A percentile compares a stretch with the other conserved stretches of the same genome.
Conservation (phyloP, 2,329 filamentous ascomycete species). For the Cladophialophora bantiana region DNA sequence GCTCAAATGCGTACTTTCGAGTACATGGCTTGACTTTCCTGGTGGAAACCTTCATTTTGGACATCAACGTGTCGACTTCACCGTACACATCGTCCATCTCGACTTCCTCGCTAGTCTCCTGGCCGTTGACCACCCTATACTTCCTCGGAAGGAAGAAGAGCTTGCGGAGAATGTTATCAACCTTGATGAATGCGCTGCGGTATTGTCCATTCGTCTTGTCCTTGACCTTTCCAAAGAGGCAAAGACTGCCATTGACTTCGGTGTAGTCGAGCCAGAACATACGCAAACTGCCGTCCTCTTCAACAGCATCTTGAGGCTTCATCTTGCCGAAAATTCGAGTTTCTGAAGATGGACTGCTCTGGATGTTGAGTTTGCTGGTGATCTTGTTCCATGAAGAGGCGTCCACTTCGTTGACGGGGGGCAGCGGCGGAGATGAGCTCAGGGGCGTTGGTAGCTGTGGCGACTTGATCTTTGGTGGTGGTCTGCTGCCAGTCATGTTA, state of each 20-base stretch:
- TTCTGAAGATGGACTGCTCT: slow-evolving; percentile 75
- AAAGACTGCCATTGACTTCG: slow-evolving; percentile 88
- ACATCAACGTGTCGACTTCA: slow-evolving; percentile 89
- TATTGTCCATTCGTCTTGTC: slow-evolving; percentile 81
- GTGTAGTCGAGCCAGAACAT: slow-evolving; percentile 99
- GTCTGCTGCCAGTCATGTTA: slow-evolving; percentile 83
- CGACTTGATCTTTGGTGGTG: slow-evolving; percentile 77
- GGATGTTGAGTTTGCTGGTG: slow-evolving; percentile 77
- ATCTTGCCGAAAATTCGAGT: slow-evolving; percentile 77
- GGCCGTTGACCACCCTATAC: slow-evolving; percentile 63
- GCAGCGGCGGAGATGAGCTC: slow-evolving; percentile 72
- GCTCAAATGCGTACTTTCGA: slow-evolving; percentile 94
- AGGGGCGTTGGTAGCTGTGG: slow-evolving; percentile 71
- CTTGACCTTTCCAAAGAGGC: slow-evolving; percentile 93
- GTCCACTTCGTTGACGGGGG: slow-evolving; percentile 71
- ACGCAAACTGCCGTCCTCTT: slow-evolving; percentile 86
- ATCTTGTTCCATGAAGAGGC: slow-evolving; percentile 88
- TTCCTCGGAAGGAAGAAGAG: slow-evolving; percentile 90
- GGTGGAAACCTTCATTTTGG: slow-evolving; percentile 80
- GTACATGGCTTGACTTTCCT: slow-evolving; percentile 92
- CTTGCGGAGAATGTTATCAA: slow-evolving; percentile 92
- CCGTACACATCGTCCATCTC: slow-evolving; percentile 88
- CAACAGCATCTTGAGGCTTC: slow-evolving; percentile 82
- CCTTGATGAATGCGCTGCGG: slow-evolving; percentile 92
- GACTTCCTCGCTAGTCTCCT: slow-evolving; percentile 77